A percentile compares a stretch with the other conserved stretches of the same genome.
These are phyloP conservation scores for Byssothecium circinans DNA, from an alignment of 2,329 filamentous ascomycete species.

Conservation along the genomic window DNA sequence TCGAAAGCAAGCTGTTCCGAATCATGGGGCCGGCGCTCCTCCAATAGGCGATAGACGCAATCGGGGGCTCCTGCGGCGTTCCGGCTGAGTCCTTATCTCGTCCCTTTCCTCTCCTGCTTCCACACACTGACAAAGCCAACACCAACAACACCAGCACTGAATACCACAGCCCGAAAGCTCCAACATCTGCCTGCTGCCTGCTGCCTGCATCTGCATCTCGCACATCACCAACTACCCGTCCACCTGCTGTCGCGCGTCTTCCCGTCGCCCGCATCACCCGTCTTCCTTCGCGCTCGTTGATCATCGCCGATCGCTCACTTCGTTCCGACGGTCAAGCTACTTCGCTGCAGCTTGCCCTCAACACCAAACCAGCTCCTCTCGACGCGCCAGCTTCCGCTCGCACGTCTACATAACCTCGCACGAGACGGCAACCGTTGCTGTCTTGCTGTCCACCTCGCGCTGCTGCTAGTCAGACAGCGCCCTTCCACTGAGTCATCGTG, in stretches of 20 bases:
- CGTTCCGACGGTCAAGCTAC: conserved; percentile 30
- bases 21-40: background rate
- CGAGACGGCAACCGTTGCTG: conserved; percentile 24
- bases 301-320: conserved; percentile 36
- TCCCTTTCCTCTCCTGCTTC: background rate
- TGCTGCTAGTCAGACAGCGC: conserved; percentile 25
- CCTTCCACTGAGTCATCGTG: conserved; percentile 34
- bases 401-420: conserved; percentile 17
- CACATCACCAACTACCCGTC: conserved; percentile 1
- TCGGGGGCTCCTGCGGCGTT: conserved; percentile 9
- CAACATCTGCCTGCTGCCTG: background rate
- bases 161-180: background rate
- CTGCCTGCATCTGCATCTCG: conserved; percentile 1
- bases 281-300: conserved; percentile 31
- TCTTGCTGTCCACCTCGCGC: conserved; percentile 17
- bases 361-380: conserved; percentile 19
- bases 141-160: background rate
- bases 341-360: conserved; percentile 35
- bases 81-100: conserved; percentile 8
- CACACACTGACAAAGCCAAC: background rate
- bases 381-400: conserved; percentile 16
- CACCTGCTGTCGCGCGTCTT: background rate
- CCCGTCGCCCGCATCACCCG: conserved; percentile 4
- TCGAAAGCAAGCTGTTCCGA: background rate
- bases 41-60: background rate